These are phyloP conservation scores for Chytriomyces confervae DNA, from an alignment of 192 early-diverging fungal species.

Conservation along the genomic window DNA sequence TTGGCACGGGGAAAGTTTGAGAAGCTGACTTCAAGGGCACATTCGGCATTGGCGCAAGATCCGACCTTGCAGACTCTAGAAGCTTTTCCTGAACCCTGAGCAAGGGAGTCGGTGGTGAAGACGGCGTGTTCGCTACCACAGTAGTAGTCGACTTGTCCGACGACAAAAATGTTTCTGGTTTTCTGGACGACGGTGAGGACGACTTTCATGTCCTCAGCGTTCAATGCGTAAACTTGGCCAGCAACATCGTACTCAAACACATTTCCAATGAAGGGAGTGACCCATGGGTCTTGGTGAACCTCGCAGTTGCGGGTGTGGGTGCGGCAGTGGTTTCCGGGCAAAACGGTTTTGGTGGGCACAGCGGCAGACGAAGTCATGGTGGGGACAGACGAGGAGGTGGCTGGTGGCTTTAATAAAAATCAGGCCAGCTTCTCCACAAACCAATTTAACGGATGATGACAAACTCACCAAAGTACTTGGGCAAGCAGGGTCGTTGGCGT, in stretches of 20 bases:
- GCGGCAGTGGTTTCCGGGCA: no score
- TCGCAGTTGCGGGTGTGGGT: neutral
- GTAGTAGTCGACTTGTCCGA: neutral
- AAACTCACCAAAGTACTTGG: neutral
- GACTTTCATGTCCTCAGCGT: neutral
- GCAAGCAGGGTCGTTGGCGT: slow-evolving; percentile 1
- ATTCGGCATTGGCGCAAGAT: neutral
- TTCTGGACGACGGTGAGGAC: neutral
- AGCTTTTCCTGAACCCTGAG: neutral
- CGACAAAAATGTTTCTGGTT: neutral
- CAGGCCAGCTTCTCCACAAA: neutral
- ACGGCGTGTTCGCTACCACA: neutral
- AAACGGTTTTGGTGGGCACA: neutral
- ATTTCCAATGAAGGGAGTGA: neutral
- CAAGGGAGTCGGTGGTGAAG: neutral
- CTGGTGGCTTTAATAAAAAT: neutral
- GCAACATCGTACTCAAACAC: neutral
- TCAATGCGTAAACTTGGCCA: neutral
- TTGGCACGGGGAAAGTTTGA: neutral
- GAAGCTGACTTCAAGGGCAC: neutral
- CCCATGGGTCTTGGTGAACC: neutral
- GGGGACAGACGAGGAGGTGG: neutral
- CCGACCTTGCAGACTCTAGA: neutral
- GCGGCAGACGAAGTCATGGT: neutral
- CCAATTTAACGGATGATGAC: neutral